These are phyloP conservation scores for Stephania japonica DNA, from an alignment of 164 flowering plant genomes.

Conservation along the genomic window DNA sequence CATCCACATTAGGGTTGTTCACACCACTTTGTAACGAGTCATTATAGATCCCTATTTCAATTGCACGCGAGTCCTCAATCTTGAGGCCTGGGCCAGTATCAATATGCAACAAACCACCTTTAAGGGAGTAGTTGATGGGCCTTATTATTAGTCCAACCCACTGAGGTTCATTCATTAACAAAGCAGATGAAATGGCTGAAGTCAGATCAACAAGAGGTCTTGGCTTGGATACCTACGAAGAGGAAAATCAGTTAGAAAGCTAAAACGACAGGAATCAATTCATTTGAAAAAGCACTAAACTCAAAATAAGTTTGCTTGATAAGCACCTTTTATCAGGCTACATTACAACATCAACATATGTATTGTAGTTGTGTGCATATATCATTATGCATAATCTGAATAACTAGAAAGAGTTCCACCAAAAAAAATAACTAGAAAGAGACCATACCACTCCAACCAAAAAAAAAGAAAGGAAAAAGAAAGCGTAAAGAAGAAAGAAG, in stretches of 20 bases:
- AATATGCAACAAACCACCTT: conserved; percentile 78
- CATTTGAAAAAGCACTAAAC: neutral
- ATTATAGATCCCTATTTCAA: conserved; percentile 68
- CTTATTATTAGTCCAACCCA: conserved; percentile 82
- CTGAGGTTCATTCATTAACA: conserved; percentile 89
- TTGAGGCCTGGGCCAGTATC: conserved; percentile 93
- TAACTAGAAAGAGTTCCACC: neutral
- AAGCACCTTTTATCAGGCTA: neutral
- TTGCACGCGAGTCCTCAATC: conserved; percentile 53
- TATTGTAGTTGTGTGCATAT: neutral
- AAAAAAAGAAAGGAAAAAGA: neutral
- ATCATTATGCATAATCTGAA: neutral
- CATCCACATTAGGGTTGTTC: conserved; percentile 14
- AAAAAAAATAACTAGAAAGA: neutral
- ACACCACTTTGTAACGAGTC: conserved; percentile 17
- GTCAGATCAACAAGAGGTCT: conserved; percentile 92
- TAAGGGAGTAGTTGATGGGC: conserved; percentile 84
- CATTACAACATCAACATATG: neutral
- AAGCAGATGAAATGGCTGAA: conserved; percentile 84
- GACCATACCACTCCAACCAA: neutral
- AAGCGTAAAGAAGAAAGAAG: neutral
- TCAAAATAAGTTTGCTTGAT: too few species aligned
- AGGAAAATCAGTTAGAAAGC: conserved; percentile 6
- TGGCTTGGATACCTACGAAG: conserved; percentile 71
- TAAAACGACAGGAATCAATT: neutral